Evolutionary conservation across 805 yeast species (phyloP).

Genomic region (Cyberlindnera sargentensis): DNA sequence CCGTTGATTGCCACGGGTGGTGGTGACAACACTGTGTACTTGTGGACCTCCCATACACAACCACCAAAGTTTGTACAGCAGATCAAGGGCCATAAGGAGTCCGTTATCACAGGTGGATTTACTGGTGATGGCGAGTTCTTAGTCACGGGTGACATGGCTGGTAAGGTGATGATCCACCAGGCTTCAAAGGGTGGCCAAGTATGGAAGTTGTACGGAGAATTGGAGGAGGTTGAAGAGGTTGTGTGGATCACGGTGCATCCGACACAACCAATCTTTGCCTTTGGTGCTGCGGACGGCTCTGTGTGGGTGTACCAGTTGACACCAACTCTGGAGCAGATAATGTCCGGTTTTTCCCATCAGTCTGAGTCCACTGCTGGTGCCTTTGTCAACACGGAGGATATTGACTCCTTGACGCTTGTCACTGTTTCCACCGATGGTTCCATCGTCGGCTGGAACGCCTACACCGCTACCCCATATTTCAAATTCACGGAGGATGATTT

Average conservation of each 20-base stretch:
- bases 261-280: conserved; percentile 71
- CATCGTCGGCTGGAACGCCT: conserved; percentile 85
- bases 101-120: conserved; percentile 80
- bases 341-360: conserved; percentile 78
- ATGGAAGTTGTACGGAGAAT: conserved; percentile 64
- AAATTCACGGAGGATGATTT: conserved; percentile 59
- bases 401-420: conserved; percentile 55
- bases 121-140: conserved; percentile 74
- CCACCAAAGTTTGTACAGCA: conserved; percentile 79
- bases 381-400: conserved; percentile 55
- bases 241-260: conserved; percentile 83
- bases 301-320: conserved; percentile 84
- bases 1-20: conserved; percentile 93
- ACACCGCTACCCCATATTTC: conserved; percentile 62
- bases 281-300: conserved; percentile 88
- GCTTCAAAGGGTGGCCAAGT: conserved; percentile 71
- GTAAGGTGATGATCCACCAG: conserved; percentile 69
- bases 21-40: conserved; percentile 81
- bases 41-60: conserved; percentile 88
- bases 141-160: conserved; percentile 93
- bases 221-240: conserved; percentile 88
- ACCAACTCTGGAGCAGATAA: conserved; percentile 57
- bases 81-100: conserved; percentile 77
- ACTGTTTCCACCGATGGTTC: conserved; percentile 83
- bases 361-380: conserved; percentile 74